phyloP scores from a whole-genome alignment of 352 stramenopile genomes.

The Phytophthora sansomeana region DNA sequence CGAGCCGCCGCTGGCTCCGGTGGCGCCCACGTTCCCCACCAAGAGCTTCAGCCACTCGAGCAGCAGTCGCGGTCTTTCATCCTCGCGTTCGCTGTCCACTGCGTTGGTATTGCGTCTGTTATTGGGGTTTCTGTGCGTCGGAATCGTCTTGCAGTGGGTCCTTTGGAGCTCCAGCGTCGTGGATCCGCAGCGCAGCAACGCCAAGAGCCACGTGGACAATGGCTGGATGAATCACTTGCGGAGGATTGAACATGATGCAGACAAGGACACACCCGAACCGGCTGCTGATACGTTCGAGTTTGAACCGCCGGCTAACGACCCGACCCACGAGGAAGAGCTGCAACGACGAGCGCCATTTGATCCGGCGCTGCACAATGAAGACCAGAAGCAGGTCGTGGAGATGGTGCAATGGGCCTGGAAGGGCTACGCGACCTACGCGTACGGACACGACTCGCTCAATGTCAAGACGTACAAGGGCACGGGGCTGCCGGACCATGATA shows the following conservation, averaged over 20 bases:
- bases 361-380: conserved; percentile 53
- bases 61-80: conserved; percentile 3
- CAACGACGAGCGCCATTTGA: conserved; percentile 53
- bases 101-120: conserved; percentile 53
- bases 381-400: conserved; percentile 65
- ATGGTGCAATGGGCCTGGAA: conserved; percentile 87
- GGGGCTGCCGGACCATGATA: conserved; percentile 67
- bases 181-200: conserved; percentile 5
- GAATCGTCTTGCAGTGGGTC: conserved; percentile 56
- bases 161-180: conserved; percentile 46
- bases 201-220: conserved; percentile 20
- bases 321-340: conserved; percentile 43
- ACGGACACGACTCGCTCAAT: conserved; percentile 77
- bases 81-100: conserved; percentile 30
- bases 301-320: conserved; percentile 32
- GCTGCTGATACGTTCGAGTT: conserved; percentile 23
- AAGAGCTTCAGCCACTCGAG: conserved; percentile 26
- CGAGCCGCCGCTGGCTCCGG: conserved; percentile 28
- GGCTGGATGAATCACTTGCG: conserved; percentile 55
- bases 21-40: conserved; percentile 2
- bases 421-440: conserved; percentile 75
- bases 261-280: conserved; percentile 20
- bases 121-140: conserved; percentile 44
- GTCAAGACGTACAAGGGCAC: conserved; percentile 65
- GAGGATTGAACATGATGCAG: conserved; percentile 28